phyloP scores from a whole-genome alignment of 768 basidiomycete genomes.

The Phylloporus sp. region DNA sequence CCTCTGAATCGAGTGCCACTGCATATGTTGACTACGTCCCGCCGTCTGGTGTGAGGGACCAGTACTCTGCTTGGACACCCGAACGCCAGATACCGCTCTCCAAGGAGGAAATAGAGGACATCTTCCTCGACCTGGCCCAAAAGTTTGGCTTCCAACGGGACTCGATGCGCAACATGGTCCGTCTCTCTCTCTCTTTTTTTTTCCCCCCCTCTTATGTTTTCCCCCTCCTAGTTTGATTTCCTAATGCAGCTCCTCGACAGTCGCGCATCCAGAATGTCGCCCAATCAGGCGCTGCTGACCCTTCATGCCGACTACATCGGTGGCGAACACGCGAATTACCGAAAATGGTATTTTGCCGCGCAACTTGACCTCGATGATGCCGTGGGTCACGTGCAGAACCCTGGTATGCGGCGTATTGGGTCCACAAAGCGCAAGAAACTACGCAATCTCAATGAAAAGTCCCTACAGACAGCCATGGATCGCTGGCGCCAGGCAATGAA shows the following conservation, averaged over 20 bases:
- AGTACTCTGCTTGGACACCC: conserved; percentile 91
- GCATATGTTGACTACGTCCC: conserved; percentile 64
- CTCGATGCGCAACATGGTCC: conserved; percentile 92
- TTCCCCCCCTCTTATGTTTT: neutral
- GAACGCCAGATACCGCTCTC: conserved; percentile 95
- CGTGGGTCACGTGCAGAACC: conserved; percentile 88
- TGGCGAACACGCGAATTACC: conserved; percentile 96
- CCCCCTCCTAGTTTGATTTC: conserved; percentile 76
- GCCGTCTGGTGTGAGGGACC: conserved; percentile 60
- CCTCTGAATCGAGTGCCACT: conserved; percentile 67
- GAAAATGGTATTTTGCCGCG: conserved; percentile 99
- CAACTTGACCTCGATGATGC: conserved; percentile 98
- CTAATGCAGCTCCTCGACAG: conserved; percentile 97
- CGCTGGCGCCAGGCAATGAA: conserved; percentile 98
- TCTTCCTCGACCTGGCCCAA: conserved; percentile 94
- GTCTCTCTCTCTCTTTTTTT: conserved; percentile 18
- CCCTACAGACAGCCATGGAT: conserved; percentile 78
- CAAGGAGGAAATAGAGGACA: conserved; percentile 99
- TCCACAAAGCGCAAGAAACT: conserved; percentile 61
- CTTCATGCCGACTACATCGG: conserved; percentile 99
- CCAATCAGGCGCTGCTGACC: conserved; percentile 90
- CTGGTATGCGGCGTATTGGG: conserved; percentile 79
- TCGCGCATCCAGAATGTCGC: conserved; percentile 94
- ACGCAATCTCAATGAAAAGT: conserved; percentile 55
- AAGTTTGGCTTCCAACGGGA: conserved; percentile 98